A percentile compares a stretch with the other conserved stretches of the same genome.
phyloP scores from a whole-genome alignment of 768 basidiomycete genomes.

The Suillus bovinus region DNA sequence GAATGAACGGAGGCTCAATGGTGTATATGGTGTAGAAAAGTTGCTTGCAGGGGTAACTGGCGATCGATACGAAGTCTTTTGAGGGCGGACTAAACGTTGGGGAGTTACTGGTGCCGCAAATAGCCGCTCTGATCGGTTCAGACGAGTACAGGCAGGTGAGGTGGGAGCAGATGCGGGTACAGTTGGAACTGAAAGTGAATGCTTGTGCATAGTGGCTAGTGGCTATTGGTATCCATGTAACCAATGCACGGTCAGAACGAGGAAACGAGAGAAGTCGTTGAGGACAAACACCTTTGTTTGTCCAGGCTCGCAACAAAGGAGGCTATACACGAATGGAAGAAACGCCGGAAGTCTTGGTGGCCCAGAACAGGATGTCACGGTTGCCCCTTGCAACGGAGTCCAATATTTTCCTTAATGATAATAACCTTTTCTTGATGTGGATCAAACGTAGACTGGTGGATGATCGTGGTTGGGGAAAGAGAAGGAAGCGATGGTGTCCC shows the following conservation, averaged over 20 bases:
- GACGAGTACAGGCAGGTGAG: constrained; percentile 41
- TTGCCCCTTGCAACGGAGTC: constrained; percentile 15
- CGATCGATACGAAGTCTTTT: constrained; percentile 50
- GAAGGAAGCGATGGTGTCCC: constrained; percentile 18
- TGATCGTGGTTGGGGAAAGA: constrained; percentile 11
- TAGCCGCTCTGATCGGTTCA: constrained; percentile 31
- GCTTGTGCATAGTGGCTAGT: constrained; percentile 31
- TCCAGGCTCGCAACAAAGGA: constrained; percentile 18
- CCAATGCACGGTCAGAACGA: constrained; percentile 5
- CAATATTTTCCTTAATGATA: constrained; percentile 7
- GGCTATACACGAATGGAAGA: constrained; percentile 27
- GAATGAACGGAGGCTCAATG: constrained; percentile 66
- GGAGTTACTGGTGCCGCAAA: constrained; percentile 57
- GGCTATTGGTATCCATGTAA: constrained; percentile 12
- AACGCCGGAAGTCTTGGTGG: constrained; percentile 21
- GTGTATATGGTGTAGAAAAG: constrained; percentile 61
- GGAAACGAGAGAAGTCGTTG: constrained; percentile 5
- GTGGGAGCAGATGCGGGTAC: constrained; percentile 45
- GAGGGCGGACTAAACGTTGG: constrained; percentile 53
- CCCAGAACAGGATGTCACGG: constrained; percentile 19
- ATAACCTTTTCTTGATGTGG: constrained; percentile 17
- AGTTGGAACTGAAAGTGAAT: constrained; percentile 30
- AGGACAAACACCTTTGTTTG: constrained; percentile 23
- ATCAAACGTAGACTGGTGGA: constrained; percentile 13
- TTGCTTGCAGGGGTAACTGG: constrained; percentile 60